Percentiles rank a stretch among this genome's conserved stretches.
Evolutionary conservation across 2,329 filamentous ascomycete species (phyloP).

Genomic region (Penicillium sp.): DNA sequence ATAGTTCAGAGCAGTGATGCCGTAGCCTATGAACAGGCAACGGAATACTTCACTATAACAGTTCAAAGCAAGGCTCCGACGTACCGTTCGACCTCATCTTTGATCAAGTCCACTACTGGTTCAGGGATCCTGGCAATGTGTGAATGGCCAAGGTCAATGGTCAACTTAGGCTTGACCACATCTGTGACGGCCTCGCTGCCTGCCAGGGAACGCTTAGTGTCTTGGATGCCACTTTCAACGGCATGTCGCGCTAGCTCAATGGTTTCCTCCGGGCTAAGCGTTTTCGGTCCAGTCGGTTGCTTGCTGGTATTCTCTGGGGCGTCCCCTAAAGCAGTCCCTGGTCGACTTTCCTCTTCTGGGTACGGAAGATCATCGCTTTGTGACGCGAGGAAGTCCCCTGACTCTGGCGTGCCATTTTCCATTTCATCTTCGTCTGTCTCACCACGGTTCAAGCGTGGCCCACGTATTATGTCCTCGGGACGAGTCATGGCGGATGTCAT

Average conservation of each 20-base stretch:
- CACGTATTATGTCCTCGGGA: constrained; percentile 38
- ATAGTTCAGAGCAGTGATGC: not conserved
- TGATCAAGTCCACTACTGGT: constrained; percentile 51
- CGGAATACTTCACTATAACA: not conserved
- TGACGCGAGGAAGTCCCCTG: constrained; percentile 21
- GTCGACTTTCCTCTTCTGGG: constrained; percentile 29
- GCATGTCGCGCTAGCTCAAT: constrained; percentile 46
- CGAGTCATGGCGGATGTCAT: constrained; percentile 39
- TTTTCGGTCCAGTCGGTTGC: constrained; percentile 24
- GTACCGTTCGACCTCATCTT: constrained; percentile 53
- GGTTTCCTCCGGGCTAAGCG: constrained; percentile 44
- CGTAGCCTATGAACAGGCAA: not conserved
- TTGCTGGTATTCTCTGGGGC: constrained; percentile 20
- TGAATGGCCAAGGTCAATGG: constrained; percentile 51
- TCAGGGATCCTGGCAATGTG: constrained; percentile 50
- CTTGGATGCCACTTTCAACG: constrained; percentile 48
- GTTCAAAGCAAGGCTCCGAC: constrained; percentile 8
- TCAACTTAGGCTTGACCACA: constrained; percentile 49
- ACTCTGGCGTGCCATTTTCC: constrained; percentile 29
- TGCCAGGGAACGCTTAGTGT: constrained; percentile 48
- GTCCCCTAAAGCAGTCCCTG: constrained; percentile 28
- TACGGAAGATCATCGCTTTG: constrained; percentile 28
- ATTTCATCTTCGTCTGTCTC: constrained; percentile 36
- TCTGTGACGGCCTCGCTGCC: constrained; percentile 47
- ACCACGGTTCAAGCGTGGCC: constrained; percentile 30